phyloP scores from a whole-genome alignment of 2,329 filamentous ascomycete species.

The Claviceps digitariae region DNA sequence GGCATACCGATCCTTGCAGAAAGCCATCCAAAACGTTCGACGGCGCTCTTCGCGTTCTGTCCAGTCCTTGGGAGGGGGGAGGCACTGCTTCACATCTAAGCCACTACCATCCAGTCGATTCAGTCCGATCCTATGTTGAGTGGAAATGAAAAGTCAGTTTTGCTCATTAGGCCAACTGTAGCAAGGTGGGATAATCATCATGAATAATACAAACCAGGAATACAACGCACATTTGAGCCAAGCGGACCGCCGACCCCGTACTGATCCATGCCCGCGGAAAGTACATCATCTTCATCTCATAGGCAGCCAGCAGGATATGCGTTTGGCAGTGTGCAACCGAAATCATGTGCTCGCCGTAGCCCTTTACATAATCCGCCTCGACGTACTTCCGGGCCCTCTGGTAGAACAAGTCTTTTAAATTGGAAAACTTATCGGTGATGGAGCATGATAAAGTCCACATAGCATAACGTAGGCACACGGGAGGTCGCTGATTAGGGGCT shows the following conservation, averaged over 20 bases:
- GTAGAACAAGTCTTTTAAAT: conserved; percentile 80
- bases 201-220: not conserved
- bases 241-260: conserved; percentile 63
- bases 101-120: conserved; percentile 73
- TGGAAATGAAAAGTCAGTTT: no score
- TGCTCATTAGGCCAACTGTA: not conserved
- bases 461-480: conserved; percentile 78
- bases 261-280: conserved; percentile 95
- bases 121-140: conserved; percentile 81
- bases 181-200: not conserved
- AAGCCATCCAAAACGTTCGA: conserved; percentile 90
- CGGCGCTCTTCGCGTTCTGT: conserved; percentile 84
- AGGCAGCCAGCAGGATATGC: conserved; percentile 64
- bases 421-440: conserved; percentile 65
- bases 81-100: conserved; percentile 83
- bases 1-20: conserved; percentile 80
- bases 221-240: conserved; percentile 61
- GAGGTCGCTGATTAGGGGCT: conserved; percentile 72
- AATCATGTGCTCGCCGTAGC: conserved; percentile 80
- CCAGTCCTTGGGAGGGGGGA: conserved; percentile 81
- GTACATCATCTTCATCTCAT: conserved; percentile 97
- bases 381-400: conserved; percentile 78
- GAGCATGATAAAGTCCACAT: conserved; percentile 95
- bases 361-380: conserved; percentile 80
- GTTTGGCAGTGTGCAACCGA: conserved; percentile 77